Evolutionary conservation across 192 early-diverging fungal species (phyloP), one percentile per base, ranked within the genome.

Genomic region (Umbelopsis ramanniana): DNA sequence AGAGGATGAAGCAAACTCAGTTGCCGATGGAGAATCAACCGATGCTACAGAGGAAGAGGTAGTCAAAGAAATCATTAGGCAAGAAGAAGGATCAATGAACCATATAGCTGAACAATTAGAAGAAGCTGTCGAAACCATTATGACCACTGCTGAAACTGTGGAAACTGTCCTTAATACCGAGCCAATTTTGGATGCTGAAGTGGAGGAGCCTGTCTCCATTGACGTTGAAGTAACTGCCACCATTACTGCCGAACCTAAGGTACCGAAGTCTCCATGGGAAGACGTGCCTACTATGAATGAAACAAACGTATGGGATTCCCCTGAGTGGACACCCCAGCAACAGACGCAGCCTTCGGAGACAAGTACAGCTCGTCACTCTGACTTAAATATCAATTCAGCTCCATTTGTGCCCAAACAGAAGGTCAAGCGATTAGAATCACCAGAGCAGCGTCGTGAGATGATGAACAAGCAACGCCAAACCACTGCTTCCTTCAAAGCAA

Each of bases 401-500:
- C 57, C 57, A 37, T 63, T 63, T 72, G 43, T 12, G 24, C 29
- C 19, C 11, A 47, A 35, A n/a, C 57, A 15, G 24, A 45, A 66
- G 45, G 15, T 1, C 33, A 60, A 38, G 29, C 55, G 46, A 43
- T 23, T 60, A 37, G 57, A 66, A 50, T 53, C 43, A 35, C 9
- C 69, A 70, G 35, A 75, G 23, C 46, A 33, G 26, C 69, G 74
- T 23, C 29, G 46, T 46, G 45, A 75, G 47, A 69, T 70, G 69
- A 75, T 75, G 37, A 46, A 66, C 23, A 69, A 57, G 46, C 74
- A 75, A 33, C 37, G 54, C 19, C 74, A 75, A 54, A 66, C 46
- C 26, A 52, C 54, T 35, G 68, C 74, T 48, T 48, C 53, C 23
- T 55, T 57, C 21, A 75, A 71, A 50, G 74, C 74, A 21, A 70